Base-by-base conservation (phyloP, 208 protist species). In the Wallacemonas sp. region DNA sequence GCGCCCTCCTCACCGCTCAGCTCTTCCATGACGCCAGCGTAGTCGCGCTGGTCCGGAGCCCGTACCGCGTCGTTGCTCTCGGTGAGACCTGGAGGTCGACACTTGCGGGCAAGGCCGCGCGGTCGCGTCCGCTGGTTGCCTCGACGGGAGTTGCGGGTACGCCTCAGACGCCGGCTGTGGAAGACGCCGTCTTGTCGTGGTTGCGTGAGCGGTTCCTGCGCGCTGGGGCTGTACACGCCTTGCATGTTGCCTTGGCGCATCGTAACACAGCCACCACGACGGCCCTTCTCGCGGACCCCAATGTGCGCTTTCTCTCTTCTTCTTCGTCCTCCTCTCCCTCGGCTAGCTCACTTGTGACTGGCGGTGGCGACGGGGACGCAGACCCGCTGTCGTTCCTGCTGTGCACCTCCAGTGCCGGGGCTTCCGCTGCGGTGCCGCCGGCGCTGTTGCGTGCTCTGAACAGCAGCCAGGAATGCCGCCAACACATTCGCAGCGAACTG, bases 1-100 rank as follows among this genome's bases (percentile, higher is more conserved):
- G 73, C 15, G 41, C 64, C n/a, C 78, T 87, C 55, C 54, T 71
- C 24, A 42, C 66, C 33, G 73, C 81, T 64, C 79, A 81, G 65
- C 63, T 71, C 13, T 60, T 73, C 3, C 65, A 54, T 13, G 75
- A 81, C 50, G 34, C 37, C 1, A 30, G 13, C 19, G 39, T 66
- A 39, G 45, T 54, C 10, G 5, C 52, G 1, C 22, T 60, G 17
- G 54, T 66, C 39, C 19, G 44, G 38, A 34, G 12, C 22, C 50
- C 32, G 26, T 62, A 64, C 12, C 34, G 45, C 5, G 44, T 55
- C 46, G 37, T 61, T 46, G 1, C 15, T 32, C 6, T 36, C 24
- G 21, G 46, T 26, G 50, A 57, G 6, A 27, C 50, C 5, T 57
- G 50, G 50, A 26, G n/a, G 10, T 10, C 50, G n/a, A 22, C 50